These are phyloP conservation scores for Ammopiptanthus mongolicus DNA, from an alignment of 306 rosid genomes.

Conservation along the genomic window DNA sequence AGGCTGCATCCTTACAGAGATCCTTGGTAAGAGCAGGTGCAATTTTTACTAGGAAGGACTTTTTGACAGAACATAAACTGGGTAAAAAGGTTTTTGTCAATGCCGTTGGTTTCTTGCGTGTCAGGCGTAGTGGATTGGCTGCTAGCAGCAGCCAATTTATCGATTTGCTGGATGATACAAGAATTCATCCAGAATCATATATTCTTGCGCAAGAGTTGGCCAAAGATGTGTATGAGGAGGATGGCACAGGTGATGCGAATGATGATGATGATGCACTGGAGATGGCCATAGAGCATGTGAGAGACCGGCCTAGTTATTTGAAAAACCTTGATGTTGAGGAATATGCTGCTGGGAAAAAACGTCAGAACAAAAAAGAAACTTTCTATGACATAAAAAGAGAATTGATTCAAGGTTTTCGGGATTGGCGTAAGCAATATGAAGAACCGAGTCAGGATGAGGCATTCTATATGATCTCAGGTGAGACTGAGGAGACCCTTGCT, in stretches of 20 bases:
- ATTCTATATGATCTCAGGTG: conserved; percentile 94
- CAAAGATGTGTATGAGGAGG: conserved; percentile 84
- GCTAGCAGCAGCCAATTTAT: conserved; percentile 84
- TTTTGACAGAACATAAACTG: conserved; percentile 65
- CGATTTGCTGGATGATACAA: conserved; percentile 94
- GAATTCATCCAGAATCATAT: conserved; percentile 98
- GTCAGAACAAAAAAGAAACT: conserved; percentile 66
- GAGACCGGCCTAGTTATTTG: conserved; percentile 77
- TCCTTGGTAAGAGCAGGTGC: conserved; percentile 88
- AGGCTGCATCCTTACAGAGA: conserved; percentile 90
- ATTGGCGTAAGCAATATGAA: conserved; percentile 96
- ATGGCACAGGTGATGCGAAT: conserved; percentile 63
- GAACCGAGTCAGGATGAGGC: conserved; percentile 96
- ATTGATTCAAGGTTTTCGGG: conserved; percentile 91
- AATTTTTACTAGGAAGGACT: conserved; percentile 87
- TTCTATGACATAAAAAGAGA: conserved; percentile 82
- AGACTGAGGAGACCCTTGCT: conserved; percentile 86
- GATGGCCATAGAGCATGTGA: conserved; percentile 97
- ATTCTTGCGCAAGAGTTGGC: conserved; percentile 89
- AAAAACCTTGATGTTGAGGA: conserved; percentile 74
- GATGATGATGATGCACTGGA: conserved; percentile 91
- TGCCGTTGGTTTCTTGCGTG: conserved; percentile 93
- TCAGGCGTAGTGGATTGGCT: conserved; percentile 92
- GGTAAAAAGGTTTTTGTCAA: conserved; percentile 94
- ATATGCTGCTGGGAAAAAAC: conserved; percentile 59